Conservation (phyloP, 495 filamentous ascomycete genomes). For the Penicillium tannophilum region DNA sequence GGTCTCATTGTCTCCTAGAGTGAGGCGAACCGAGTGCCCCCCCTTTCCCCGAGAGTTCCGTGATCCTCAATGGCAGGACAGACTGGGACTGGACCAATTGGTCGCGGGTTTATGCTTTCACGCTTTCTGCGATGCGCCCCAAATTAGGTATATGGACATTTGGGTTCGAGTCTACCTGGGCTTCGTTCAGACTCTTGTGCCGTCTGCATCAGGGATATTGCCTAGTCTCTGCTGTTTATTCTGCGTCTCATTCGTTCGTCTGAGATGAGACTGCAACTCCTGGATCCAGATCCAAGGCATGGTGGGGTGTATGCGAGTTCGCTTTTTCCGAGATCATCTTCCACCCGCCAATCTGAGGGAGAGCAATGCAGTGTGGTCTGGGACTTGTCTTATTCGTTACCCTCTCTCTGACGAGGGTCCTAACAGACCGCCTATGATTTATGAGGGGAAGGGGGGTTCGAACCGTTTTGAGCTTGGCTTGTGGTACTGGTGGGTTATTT, state of each 20-base stretch:
- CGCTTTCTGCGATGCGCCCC: conserved; percentile 1
- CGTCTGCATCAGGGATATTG: neutral
- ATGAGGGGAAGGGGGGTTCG: neutral
- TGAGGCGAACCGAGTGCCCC: conserved; percentile 38
- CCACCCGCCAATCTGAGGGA: conserved; percentile 8
- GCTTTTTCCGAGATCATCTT: conserved; percentile 16
- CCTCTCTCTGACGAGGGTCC: conserved; percentile 3
- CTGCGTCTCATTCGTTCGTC: conserved; percentile 12
- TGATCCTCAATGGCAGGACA: conserved; percentile 17
- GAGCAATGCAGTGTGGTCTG: conserved; percentile 9
- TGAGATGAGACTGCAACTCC: neutral
- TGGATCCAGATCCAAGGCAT: conserved; percentile 15
- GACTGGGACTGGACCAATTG: conserved; percentile 10
- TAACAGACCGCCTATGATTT: neutral
- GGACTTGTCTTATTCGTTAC: conserved; percentile 20
- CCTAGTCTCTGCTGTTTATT: neutral
- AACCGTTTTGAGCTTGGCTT: neutral
- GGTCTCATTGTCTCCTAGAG: conserved; percentile 37
- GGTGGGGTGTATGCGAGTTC: conserved; percentile 9
- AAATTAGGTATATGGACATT: conserved; percentile 1
- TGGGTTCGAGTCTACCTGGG: neutral
- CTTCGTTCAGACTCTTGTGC: neutral
- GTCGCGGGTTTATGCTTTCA: neutral
- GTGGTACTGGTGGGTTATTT: conserved; percentile 6
- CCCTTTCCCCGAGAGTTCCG: conserved; percentile 27